Evolutionary conservation across 306 rosid species (phyloP), one percentile per base, ranked within the genome.

Genomic region (Castanea mollissima): DNA sequence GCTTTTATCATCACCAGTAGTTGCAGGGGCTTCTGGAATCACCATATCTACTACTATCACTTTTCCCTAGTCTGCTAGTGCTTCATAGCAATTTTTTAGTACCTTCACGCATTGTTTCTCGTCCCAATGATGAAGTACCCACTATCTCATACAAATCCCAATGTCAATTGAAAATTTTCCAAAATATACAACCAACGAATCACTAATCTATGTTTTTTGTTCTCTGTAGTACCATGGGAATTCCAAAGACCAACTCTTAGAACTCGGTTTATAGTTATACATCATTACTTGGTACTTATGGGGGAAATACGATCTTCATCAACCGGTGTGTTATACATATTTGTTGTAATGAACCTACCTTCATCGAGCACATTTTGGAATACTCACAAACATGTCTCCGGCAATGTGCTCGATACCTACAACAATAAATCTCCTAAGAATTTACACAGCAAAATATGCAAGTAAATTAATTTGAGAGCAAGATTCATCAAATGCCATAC

Each of bases 331-430:
- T 20, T 13, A 59, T 21, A 21, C 21, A 59, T 59, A 20, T 57
- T 3, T 23, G 15, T 20, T 59, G 11, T 7, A 38, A 38, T 38
- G 11, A 38, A 38, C 46, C 11, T 38, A 83, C 79, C 81, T 75
- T 83, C 78, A 83, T 79, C 75, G 64, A 79, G 21, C 21, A 21
- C 81, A 73, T 71, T 71, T 71, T 4, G 84, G 81, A 70, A 83
- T 83, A 25, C 15, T 73, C 6, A 4, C 59, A 19, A 83, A 71
- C 68, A 71, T 79, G 76, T 79, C 81, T 18, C 79, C 73, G 29
- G 81, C 75, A 75, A 76, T 12, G 46, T 70, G 78, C 84, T 76
- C 81, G 1, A 83, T 83, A 9, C 81, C 87, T 71, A 41, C 51
- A 69, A 56, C n/a, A 74, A 78, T 31, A 34, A 32, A 31, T 46